Evolutionary conservation across 1,284 basidiomycete genomes (phyloP).

Genomic region (Mycena citricolor): DNA sequence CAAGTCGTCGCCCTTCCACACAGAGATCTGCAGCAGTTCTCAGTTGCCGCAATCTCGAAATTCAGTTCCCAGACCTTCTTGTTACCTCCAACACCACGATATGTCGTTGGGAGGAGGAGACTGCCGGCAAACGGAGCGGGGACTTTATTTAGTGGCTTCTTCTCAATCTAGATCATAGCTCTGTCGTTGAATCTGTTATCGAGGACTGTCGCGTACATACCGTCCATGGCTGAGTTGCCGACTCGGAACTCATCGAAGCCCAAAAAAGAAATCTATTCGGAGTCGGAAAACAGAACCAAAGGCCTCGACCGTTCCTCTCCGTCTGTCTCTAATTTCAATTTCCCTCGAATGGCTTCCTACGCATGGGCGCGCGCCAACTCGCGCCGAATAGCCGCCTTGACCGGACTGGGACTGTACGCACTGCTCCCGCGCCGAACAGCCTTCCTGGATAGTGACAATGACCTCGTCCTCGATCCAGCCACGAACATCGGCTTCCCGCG

Average conservation of each 20-base stretch:
- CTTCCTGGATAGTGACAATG: constrained; percentile 14
- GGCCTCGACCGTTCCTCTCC: too few relatives aligned
- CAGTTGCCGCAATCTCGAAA: neutral
- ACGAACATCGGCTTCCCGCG: constrained; percentile 73
- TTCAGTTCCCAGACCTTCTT: neutral
- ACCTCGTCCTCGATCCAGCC: constrained; percentile 59
- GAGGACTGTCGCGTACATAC: too few relatives aligned
- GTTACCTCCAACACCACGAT: constrained; percentile 3
- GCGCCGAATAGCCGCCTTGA: too few relatives aligned
- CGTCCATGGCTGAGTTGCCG: too few relatives aligned
- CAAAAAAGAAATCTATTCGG: too few relatives aligned
- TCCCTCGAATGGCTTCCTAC: too few relatives aligned
- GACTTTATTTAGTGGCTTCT: neutral
- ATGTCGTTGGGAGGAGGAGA: neutral
- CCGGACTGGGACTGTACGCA: constrained; percentile 13
- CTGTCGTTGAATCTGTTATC: too few relatives aligned
- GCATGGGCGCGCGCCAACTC: too few relatives aligned
- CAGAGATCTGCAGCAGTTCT: neutral
- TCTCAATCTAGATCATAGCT: constrained; percentile 5
- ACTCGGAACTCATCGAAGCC: too few relatives aligned
- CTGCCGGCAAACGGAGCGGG: constrained; percentile 1
- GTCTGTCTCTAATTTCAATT: too few relatives aligned
- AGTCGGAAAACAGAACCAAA: too few relatives aligned
- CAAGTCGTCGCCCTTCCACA: constrained; percentile 1
- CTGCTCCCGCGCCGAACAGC: constrained; percentile 14